phyloP scores from a whole-genome alignment of 257 asterid species.

The Thymus mandschuricus region DNA sequence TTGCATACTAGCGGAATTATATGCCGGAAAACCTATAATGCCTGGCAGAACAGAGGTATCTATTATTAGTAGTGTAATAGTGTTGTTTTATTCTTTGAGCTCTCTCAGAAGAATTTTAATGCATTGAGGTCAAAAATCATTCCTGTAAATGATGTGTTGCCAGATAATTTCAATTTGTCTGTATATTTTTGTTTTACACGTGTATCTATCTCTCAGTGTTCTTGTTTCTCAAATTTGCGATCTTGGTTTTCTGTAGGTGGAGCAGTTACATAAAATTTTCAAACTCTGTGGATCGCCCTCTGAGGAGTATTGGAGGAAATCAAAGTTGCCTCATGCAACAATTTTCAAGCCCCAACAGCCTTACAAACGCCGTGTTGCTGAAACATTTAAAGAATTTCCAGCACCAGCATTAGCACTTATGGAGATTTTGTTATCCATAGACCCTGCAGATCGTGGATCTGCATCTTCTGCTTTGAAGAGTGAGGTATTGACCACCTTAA shows the following conservation, averaged over 20 bases:
- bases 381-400: constrained; percentile 87
- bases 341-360: constrained; percentile 97
- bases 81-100: neutral
- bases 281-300: constrained; percentile 98
- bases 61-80: neutral
- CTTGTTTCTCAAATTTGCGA: constrained; percentile 14
- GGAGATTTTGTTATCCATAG: constrained; percentile 79
- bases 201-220: neutral
- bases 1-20: constrained; percentile 91
- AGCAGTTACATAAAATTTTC: constrained; percentile 95
- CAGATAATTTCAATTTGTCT: neutral
- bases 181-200: neutral
- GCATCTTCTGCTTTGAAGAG: constrained; percentile 87
- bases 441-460: constrained; percentile 91
- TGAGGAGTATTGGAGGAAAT: constrained; percentile 95
- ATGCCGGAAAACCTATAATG: constrained; percentile 96
- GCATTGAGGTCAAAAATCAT: neutral
- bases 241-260: constrained; percentile 61
- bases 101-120: constrained; percentile 9
- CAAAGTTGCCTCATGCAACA: constrained; percentile 92
- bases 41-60: constrained; percentile 96
- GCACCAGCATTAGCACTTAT: constrained; percentile 75
- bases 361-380: constrained; percentile 80
- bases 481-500: constrained; percentile 56
- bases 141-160: neutral